These are phyloP conservation scores for Mycena maculata DNA, from an alignment of 768 basidiomycete genomes.

Conservation along the genomic window DNA sequence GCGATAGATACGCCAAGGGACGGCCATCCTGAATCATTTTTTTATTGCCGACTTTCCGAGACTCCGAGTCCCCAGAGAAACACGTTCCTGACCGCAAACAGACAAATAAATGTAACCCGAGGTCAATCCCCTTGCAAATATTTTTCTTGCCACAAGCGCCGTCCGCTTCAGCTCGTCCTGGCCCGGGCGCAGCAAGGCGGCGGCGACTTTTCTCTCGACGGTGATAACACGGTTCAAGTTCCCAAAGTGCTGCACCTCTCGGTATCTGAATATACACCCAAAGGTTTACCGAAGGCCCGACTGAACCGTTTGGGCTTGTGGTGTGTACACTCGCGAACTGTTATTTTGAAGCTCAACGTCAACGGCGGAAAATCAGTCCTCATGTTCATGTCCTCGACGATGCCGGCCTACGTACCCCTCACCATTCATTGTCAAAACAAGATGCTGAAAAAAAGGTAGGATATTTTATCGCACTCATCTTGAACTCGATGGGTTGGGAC, in stretches of 20 bases:
- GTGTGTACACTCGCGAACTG: conserved; percentile 30
- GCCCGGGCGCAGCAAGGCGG: conserved; percentile 52
- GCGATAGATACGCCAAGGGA: conserved; percentile 39
- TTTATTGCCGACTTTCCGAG: conserved; percentile 52
- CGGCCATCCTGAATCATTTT: conserved; percentile 45
- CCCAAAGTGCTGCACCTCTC: conserved; percentile 49
- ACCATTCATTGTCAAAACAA: neutral
- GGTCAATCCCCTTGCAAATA: conserved; percentile 23
- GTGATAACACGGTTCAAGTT: conserved; percentile 45
- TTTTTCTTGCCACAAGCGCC: conserved; percentile 8
- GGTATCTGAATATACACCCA: neutral
- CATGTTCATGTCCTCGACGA: conserved; percentile 52
- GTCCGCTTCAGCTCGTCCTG: conserved; percentile 41
- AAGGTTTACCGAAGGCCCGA: conserved; percentile 36
- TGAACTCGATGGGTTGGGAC: conserved; percentile 49
- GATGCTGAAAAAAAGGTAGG: conserved; percentile 25
- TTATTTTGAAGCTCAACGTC: neutral
- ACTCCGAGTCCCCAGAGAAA: no score
- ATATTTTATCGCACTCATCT: conserved; percentile 50
- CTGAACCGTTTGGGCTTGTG: conserved; percentile 51
- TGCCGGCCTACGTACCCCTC: conserved; percentile 49
- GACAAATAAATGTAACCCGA: no score
- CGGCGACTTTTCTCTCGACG: conserved; percentile 51
- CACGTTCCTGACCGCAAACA: conserved; percentile 50
- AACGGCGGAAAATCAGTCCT: conserved; percentile 35